Evolutionary conservation across 1,284 basidiomycete species (phyloP).

Genomic region (Irpex sp.): DNA sequence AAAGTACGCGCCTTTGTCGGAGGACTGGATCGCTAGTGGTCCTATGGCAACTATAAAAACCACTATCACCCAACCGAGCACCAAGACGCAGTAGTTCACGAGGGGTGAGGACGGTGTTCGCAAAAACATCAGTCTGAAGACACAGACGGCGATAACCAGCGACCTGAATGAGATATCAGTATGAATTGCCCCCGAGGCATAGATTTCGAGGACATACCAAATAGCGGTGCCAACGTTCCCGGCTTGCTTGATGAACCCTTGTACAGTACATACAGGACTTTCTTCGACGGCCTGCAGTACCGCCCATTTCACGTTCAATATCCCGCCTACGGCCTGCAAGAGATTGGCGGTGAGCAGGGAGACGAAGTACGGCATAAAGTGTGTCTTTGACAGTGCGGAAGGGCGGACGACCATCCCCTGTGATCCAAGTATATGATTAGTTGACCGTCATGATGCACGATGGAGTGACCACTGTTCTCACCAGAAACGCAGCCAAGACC

Average conservation of each 20-base stretch:
- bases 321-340: slow-evolving; percentile 37
- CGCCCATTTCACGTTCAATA: slow-evolving; percentile 40
- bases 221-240: slow-evolving; percentile 42
- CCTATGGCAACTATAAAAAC: slow-evolving; percentile 33
- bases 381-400: slow-evolving; percentile 22
- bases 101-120: slow-evolving; percentile 23
- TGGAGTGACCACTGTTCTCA: slow-evolving; percentile 7
- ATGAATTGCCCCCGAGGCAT: not conserved
- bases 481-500: slow-evolving; percentile 20
- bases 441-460: not conserved
- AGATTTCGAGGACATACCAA: slow-evolving; percentile 21
- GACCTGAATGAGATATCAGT: slow-evolving; percentile 26
- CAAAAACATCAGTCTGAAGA: slow-evolving; percentile 41
- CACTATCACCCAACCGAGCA: slow-evolving; percentile 33
- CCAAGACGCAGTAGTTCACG: slow-evolving; percentile 26
- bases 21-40: slow-evolving; percentile 31
- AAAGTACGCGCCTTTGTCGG: slow-evolving; percentile 36
- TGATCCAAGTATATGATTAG: not conserved
- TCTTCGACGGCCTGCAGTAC: slow-evolving; percentile 27
- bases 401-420: slow-evolving; percentile 20
- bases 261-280: slow-evolving; percentile 35
- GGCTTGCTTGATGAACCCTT: slow-evolving; percentile 41
- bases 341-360: slow-evolving; percentile 40
- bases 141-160: slow-evolving; percentile 35
- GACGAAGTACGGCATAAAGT: slow-evolving; percentile 31